These are phyloP conservation scores for Malassezia psittaci DNA, from an alignment of 1,284 basidiomycete species.

Conservation along the genomic window DNA sequence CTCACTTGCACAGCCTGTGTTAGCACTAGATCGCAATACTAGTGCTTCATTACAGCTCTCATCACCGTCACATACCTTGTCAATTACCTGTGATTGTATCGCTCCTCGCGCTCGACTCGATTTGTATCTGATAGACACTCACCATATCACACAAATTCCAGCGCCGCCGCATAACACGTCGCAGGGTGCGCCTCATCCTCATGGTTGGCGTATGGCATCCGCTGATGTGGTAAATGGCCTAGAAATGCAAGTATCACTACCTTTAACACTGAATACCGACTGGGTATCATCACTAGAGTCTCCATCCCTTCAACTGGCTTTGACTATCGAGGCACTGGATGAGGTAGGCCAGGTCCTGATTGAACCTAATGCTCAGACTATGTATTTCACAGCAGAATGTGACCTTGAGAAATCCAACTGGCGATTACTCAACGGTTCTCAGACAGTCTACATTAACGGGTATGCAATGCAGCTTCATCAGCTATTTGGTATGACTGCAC, in stretches of 20 bases:
- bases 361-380: constrained; percentile 36
- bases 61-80: constrained; percentile 5
- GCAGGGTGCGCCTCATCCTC: neutral
- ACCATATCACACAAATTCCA: neutral
- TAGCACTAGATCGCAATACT: neutral
- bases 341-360: constrained; percentile 29
- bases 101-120: constrained; percentile 13
- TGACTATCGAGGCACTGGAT: constrained; percentile 43
- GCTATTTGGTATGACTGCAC: constrained; percentile 27
- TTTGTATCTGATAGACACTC: constrained; percentile 1
- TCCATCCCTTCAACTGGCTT: constrained; percentile 26
- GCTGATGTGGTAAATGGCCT: neutral
- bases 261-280: constrained; percentile 2
- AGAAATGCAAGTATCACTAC: neutral
- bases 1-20: neutral
- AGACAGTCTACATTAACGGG: neutral
- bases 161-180: too few species aligned
- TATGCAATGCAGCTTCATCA: constrained; percentile 42
- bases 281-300: neutral
- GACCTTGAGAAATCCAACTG: neutral
- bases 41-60: neutral
- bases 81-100: constrained; percentile 7
- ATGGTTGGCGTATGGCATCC: constrained; percentile 8
- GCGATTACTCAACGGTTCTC: neutral
- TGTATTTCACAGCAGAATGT: neutral